A percentile compares a stretch with the other conserved stretches of the same genome.
Evolutionary conservation across 805 yeast genomes (phyloP).

Genomic region (Blastobotrys americana): DNA sequence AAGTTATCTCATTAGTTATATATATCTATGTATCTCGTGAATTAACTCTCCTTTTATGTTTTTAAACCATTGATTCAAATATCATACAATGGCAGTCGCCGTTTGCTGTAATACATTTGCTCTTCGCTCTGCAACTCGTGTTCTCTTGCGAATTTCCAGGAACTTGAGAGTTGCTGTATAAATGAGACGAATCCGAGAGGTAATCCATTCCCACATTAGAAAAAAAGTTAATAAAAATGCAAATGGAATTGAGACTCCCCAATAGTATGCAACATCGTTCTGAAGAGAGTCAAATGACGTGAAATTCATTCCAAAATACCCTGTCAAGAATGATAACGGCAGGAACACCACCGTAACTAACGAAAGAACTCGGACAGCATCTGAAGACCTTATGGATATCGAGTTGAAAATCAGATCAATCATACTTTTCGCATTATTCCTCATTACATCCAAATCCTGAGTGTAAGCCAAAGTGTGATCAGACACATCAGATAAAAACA

Average conservation of each 20-base stretch:
- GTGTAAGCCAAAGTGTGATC: conserved; percentile 49
- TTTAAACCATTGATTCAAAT: too few species aligned
- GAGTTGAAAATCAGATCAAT: conserved; percentile 51
- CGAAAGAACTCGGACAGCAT: conserved; percentile 47
- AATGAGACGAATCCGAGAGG: not conserved
- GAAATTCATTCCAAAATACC: conserved; percentile 56
- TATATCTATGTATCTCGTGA: too few species aligned
- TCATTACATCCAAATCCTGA: conserved; percentile 50
- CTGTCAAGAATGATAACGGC: conserved; percentile 54
- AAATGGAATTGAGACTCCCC: conserved; percentile 41
- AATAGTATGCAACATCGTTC: conserved; percentile 37
- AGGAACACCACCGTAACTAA: conserved; percentile 51
- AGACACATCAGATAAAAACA: conserved; percentile 48
- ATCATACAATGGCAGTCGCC: conserved; percentile 3
- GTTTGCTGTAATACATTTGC: not conserved
- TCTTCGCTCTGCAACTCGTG: not conserved
- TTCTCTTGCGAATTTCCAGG: not conserved
- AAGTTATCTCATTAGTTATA: too few species aligned
- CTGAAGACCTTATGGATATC: conserved; percentile 47
- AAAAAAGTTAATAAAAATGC: conserved; percentile 25
- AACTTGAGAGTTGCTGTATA: not conserved
- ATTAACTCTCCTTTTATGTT: too few species aligned
- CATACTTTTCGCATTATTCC: conserved; percentile 43
- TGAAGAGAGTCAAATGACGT: conserved; percentile 36
- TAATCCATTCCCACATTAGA: conserved; percentile 25